Conservation (phyloP, 768 basidiomycete species). For the Russula earlei region DNA sequence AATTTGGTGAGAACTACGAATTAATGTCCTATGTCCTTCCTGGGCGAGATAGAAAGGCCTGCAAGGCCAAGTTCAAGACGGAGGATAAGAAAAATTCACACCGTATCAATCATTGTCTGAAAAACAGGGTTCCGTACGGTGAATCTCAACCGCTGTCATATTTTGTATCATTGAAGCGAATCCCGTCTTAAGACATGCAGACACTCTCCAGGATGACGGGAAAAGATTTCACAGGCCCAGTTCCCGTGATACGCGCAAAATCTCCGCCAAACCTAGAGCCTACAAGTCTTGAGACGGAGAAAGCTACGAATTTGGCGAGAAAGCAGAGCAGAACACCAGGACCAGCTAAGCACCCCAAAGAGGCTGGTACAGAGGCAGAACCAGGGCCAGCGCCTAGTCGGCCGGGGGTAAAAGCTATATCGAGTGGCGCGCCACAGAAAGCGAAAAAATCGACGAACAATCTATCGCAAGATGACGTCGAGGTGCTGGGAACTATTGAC, state of each 20-base stretch:
- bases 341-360: constrained; percentile 2
- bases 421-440: background rate
- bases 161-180: background rate
- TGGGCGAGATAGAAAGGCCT: constrained; percentile 77
- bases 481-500: constrained; percentile 26
- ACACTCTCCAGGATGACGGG: constrained; percentile 73
- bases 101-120: constrained; percentile 69
- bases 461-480: constrained; percentile 22
- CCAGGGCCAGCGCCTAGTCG: constrained; percentile 1
- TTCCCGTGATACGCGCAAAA: constrained; percentile 52
- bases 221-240: constrained; percentile 76
- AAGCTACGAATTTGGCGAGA: background rate
- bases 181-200: constrained; percentile 46
- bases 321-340: constrained; percentile 17
- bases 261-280: constrained; percentile 30
- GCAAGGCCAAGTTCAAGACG: constrained; percentile 87
- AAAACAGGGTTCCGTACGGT: constrained; percentile 71
- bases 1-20: constrained; percentile 91
- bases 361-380: background rate
- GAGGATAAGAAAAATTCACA: constrained; percentile 77
- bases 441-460: constrained; percentile 10
- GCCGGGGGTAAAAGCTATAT: constrained; percentile 1
- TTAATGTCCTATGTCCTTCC: constrained; percentile 81
- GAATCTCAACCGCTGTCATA: constrained; percentile 23
- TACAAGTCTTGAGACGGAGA: constrained; percentile 3